phyloP scores from a whole-genome alignment of 352 stramenopile species.

The Thraustotheca clavata region DNA sequence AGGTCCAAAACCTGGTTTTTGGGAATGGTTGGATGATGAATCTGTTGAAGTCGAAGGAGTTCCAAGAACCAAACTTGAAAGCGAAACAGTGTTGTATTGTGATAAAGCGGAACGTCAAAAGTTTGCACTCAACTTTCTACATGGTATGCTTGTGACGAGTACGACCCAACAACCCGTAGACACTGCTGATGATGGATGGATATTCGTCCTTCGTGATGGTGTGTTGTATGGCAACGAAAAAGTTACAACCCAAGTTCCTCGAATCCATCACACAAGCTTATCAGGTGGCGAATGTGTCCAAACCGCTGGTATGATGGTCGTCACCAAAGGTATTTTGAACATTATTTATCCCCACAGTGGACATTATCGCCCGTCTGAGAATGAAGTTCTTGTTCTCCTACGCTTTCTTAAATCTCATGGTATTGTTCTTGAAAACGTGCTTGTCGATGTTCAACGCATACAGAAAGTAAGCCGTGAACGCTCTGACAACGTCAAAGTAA shows the following conservation, averaged over 20 bases:
- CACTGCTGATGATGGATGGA: slow-evolving; percentile 92
- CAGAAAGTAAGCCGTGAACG: slow-evolving; percentile 89
- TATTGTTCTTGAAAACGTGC: slow-evolving; percentile 84
- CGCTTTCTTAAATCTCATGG: slow-evolving; percentile 89
- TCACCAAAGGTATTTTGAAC: slow-evolving; percentile 85
- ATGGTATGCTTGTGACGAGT: slow-evolving; percentile 58
- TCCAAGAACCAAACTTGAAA: slow-evolving; percentile 88
- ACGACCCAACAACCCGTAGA: slow-evolving; percentile 68
- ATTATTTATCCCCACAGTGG: slow-evolving; percentile 97
- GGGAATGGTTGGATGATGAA: slow-evolving; percentile 84
- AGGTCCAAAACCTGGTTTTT: slow-evolving; percentile 64
- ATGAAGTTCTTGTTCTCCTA: slow-evolving; percentile 91
- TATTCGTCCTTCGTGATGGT: slow-evolving; percentile 94
- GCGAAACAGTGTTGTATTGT: slow-evolving; percentile 95
- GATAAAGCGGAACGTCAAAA: slow-evolving; percentile 83
- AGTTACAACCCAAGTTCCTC: slow-evolving; percentile 88
- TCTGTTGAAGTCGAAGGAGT: slow-evolving; percentile 82
- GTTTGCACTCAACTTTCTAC: slow-evolving; percentile 77
- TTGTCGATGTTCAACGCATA: slow-evolving; percentile 95
- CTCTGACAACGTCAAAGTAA: slow-evolving; percentile 58
- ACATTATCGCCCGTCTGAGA: slow-evolving; percentile 94
- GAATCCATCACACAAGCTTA: slow-evolving; percentile 97
- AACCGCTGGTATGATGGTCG: slow-evolving; percentile 95
- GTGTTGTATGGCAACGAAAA: slow-evolving; percentile 93
- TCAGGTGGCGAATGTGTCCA: slow-evolving; percentile 94